Base-by-base conservation (phyloP, 495 filamentous ascomycete genomes). In the Xylaria intraflava region DNA sequence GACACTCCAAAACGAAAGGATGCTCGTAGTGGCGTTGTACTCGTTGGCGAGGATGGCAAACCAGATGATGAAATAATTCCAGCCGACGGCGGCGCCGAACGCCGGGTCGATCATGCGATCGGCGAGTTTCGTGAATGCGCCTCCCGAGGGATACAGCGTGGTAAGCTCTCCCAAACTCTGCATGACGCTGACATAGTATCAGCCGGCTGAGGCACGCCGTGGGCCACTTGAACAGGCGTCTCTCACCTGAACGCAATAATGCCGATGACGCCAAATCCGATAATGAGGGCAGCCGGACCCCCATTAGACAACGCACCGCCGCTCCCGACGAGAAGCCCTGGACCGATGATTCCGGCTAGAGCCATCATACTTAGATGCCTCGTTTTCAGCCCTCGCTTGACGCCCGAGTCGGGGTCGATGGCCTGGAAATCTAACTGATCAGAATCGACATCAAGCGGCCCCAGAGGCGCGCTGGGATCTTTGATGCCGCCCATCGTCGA, bases 31-130 rank as follows among this genome's bases (percentile, higher is more conserved):
- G 49, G 77, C 78, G 12, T 80, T 81, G 38, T 80, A 75, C 62
- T 83, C 80, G 55, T 80, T 78, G 42, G 78, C 72, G 40, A 83
- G 62, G 10, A 82, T 76, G 17, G 74, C 66, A 55, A 79, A 68
- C 85, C 86, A 89, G 53, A 78, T 75, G 51, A 87, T 78, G 59
- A 81, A 83, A 59, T 89, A 89, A 59, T 87, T 83, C 85, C 86
- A 89, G 26, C 89, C 89, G 58, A 95, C 89, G 33, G 89, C 86
- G 55, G 90, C 90, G 31, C 87, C 89, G 69, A 90, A 81, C 36
- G 84, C 84, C 40, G 85, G 82, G 63, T 88, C 84, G 48, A 89
- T 79, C 56, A 90, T 83, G 33, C 86, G 79, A 50, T 85, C 75
- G 22, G 84, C 84, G 36, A 89, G 83, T 30, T 82, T 67, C 11